Evolutionary conservation across 108 stramenopile species (phyloP).

Genomic region (Nitzschia palea): DNA sequence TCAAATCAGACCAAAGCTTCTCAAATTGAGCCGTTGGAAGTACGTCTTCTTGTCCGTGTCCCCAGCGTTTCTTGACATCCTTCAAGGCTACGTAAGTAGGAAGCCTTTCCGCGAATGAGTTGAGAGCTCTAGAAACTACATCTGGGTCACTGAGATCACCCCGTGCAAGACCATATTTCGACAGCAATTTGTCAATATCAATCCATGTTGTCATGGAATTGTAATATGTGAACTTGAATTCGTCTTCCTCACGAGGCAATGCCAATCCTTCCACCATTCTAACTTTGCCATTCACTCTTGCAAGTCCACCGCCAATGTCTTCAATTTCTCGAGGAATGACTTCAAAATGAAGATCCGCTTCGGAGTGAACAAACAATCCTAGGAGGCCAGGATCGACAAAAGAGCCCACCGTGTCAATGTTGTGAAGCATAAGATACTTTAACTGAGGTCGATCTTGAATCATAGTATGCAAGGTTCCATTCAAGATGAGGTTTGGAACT

Average conservation of each 20-base stretch:
- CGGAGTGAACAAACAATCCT: slow-evolving; percentile 42
- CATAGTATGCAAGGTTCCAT: slow-evolving; percentile 50
- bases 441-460: slow-evolving; percentile 54
- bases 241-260: slow-evolving; percentile 54
- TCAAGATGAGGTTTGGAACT: slow-evolving; percentile 55
- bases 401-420: slow-evolving; percentile 66
- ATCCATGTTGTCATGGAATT: slow-evolving; percentile 68
- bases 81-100: slow-evolving; percentile 62
- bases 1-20: slow-evolving; percentile 66
- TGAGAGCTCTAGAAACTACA: slow-evolving; percentile 40
- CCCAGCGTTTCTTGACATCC: slow-evolving; percentile 65
- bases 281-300: slow-evolving; percentile 47
- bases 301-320: slow-evolving; percentile 59
- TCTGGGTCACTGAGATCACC: slow-evolving; percentile 29
- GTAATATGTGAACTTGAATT: slow-evolving; percentile 59
- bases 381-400: slow-evolving; percentile 57
- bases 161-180: slow-evolving; percentile 37
- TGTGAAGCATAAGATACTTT: slow-evolving; percentile 63
- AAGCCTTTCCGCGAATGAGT: slow-evolving; percentile 43
- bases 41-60: slow-evolving; percentile 61
- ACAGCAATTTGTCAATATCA: slow-evolving; percentile 48
- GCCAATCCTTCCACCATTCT: slow-evolving; percentile 61
- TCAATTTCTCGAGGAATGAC: slow-evolving; percentile 64
- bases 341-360: slow-evolving; percentile 46
- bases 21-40: slow-evolving; percentile 62